Evolutionary conservation across 1,284 basidiomycete genomes (phyloP), one percentile per base, ranked within the genome.

Genomic region (Xanthoconium separans): DNA sequence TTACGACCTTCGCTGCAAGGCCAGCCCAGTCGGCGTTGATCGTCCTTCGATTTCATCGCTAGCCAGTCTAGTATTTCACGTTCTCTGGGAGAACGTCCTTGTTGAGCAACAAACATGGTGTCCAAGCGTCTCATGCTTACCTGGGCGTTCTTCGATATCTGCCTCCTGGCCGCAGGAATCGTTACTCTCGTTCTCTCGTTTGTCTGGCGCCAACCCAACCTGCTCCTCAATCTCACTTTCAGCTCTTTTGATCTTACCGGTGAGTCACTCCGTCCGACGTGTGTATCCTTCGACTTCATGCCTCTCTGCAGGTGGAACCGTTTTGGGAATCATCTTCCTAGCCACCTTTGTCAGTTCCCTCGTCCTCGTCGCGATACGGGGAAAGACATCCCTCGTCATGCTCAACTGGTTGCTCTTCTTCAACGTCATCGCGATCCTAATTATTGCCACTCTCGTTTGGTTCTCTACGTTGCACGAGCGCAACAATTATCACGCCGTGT

Each of bases 401-500:
- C 81, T 93, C 61, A 93, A 93, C 72, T 89, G 84, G 76, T 60
- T 77, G 15, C 81, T 93, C 47, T 70, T 92, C 40, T 53, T 77
- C 34, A 84, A 91, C 60, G 78, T 77, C 13, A 63, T 87, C 46
- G 75, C 77, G 24, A 76, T 87, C 37, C 70, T 87, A 50, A 62
- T 84, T 48, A 71, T 90, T 43, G 90, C 89, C 47, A 82, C 83
- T 20, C 79, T 82, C 57, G 72, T 93, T 53, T 94, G 92, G 91
- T 82, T 87, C 72, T 89, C 75, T 68, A 90, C 91, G 3, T 77
- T 95, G 15, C 70, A 78, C 51, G 84, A 91, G 66, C 81, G 85
- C 30, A 72, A 75, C 44, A 82, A 89, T 62, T 93, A 85, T 72
- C 79, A 82, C 58, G 58, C 61, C 2, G 69, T 83, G 12, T 94